Base-by-base conservation (phyloP, 257 asterid genomes). In the Forsythia viridissima region DNA sequence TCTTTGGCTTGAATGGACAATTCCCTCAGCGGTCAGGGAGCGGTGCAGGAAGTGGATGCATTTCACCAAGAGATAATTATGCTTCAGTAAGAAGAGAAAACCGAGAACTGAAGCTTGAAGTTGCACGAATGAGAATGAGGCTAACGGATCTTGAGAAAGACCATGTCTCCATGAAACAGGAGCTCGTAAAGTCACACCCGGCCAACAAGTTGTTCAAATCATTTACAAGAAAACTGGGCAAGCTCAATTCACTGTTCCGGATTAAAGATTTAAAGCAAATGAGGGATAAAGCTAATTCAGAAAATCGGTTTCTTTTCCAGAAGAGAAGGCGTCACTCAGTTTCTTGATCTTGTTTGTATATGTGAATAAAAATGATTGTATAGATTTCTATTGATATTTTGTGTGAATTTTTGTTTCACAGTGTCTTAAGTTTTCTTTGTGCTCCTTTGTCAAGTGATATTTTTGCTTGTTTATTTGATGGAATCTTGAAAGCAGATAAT, bases 61-160 rank as follows among this genome's bases (percentile, higher is more conserved):
- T 95, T 39, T 95, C 99, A 0, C 99, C 99, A 0, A 82, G 99
- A 39, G 99, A 95, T 76, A 95, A 95, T 89, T 95, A 95, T 41
- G 99, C 99, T 15, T 93, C 98, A 0, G 99, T 95, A 0, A 85
- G 99, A 65, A 86, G 99, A 80, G 99, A 95, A 52, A 95, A 95
- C 81, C 82, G 97, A 18, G 99, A 95, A 78, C 83, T 95, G 87
- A 93, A 93, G 88, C 97, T 95, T 11, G 99, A 95, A 79, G 98
- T 93, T 11, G 92, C 99, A 3, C 82, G 98, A 74, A 95, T 95
- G 99, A 86, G 99, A 76, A 95, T 95, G 99, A 88, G 99, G 86
- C 90, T 95, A 10, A 95, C 97, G 0, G 99, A 95, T 78, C 90
- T 95, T 7, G 99, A 95, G 76, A 95, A 93, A 75, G 98, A 95